A percentile compares a stretch with the other conserved stretches of the same genome.
Conservation (phyloP, 2,329 filamentous ascomycete genomes). For the Dactylonectria estremocensis region DNA sequence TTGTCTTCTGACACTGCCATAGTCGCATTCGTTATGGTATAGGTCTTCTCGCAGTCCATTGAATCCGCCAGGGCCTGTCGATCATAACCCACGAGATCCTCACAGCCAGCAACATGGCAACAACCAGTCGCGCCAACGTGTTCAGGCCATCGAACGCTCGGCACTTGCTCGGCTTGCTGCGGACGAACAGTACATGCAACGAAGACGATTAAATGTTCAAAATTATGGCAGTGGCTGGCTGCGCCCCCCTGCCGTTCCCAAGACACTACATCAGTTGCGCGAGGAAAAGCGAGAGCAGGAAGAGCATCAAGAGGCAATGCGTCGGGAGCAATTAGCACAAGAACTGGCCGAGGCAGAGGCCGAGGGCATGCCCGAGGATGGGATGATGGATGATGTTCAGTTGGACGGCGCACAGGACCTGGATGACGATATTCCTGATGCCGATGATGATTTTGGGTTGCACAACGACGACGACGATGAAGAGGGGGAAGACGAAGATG, state of each 20-base stretch:
- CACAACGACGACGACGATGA: slow-evolving; percentile 61
- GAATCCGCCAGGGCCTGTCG: slow-evolving; percentile 53
- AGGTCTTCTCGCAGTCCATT: slow-evolving; percentile 71
- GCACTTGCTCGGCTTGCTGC: slow-evolving; percentile 78
- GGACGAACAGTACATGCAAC: slow-evolving; percentile 84
- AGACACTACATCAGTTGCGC: slow-evolving; percentile 90
- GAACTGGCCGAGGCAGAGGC: slow-evolving; percentile 81
- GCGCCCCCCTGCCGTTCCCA: slow-evolving; percentile 87
- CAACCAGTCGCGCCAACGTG: slow-evolving; percentile 56
- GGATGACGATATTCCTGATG: slow-evolving; percentile 82
- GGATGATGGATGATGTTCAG: slow-evolving; percentile 69
- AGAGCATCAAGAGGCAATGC: slow-evolving; percentile 83
- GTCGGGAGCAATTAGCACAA: slow-evolving; percentile 78
- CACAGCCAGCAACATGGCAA: slow-evolving; percentile 50
- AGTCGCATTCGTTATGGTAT: slow-evolving; percentile 85
- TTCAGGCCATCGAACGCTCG: slow-evolving; percentile 68
- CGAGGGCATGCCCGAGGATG: slow-evolving; percentile 58
- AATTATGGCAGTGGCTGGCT: slow-evolving; percentile 94
- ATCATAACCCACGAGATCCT: slow-evolving; percentile 49
- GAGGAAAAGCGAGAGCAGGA: slow-evolving; percentile 92
- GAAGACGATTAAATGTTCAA: slow-evolving; percentile 85
- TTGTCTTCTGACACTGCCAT: slow-evolving; percentile 32
- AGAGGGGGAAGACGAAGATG: slow-evolving; percentile 62
- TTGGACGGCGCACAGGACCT: slow-evolving; percentile 73
- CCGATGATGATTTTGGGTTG: slow-evolving; percentile 69